phyloP scores from a whole-genome alignment of 176 grass and related monocot genomes.

The Elymus sibiricus region DNA sequence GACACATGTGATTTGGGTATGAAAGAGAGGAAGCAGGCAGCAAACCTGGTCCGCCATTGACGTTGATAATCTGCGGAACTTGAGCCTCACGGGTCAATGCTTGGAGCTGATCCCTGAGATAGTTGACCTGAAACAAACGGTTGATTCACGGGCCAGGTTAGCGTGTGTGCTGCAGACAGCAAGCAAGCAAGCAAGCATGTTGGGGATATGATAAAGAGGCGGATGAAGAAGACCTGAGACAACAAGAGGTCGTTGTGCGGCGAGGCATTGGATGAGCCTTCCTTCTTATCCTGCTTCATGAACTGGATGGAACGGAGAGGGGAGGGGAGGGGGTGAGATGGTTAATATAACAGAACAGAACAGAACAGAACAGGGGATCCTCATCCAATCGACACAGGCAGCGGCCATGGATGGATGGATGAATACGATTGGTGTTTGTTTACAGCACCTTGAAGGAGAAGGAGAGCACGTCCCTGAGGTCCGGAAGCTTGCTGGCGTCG shows the following conservation, averaged over 20 bases:
- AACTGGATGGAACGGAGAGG: conserved; percentile 19
- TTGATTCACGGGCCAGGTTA: not conserved
- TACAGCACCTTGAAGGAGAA: conserved; percentile 38
- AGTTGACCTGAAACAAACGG: conserved; percentile 44
- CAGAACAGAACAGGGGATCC: not conserved
- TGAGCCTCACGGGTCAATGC: conserved; percentile 27
- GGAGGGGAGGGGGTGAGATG: not conserved
- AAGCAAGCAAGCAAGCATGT: not conserved
- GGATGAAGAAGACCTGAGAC: conserved; percentile 12
- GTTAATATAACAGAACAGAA: not conserved
- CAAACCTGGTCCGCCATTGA: conserved; percentile 49
- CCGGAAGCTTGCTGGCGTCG: conserved; percentile 23
- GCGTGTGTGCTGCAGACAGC: not conserved
- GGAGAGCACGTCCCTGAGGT: conserved; percentile 29
- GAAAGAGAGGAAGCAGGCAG: not conserved
- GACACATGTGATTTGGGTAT: not conserved
- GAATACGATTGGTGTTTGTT: too few species aligned
- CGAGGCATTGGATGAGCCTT: conserved; percentile 8
- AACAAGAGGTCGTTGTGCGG: conserved; percentile 42
- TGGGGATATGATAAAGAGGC: not conserved
- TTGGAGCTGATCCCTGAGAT: conserved; percentile 55
- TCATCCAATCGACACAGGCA: not conserved
- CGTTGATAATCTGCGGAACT: conserved; percentile 45
- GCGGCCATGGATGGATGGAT: not conserved
- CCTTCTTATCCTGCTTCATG: conserved; percentile 41